phyloP scores from a whole-genome alignment of 208 protist genomes.

The Sergeia podlipaevii region DNA sequence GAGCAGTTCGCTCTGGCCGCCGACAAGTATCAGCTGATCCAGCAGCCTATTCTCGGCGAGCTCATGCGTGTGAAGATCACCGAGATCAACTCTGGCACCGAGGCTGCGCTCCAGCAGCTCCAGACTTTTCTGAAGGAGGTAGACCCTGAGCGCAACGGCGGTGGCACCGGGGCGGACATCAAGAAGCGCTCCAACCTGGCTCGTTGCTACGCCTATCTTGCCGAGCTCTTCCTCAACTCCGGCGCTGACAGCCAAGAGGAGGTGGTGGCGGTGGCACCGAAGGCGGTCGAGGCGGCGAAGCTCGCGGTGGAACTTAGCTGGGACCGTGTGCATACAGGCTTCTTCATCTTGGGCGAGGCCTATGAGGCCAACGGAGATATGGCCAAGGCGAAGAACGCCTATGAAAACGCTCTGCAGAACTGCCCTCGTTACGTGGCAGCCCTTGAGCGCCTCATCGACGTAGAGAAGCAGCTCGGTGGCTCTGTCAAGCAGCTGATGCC shows the following conservation, averaged over 20 bases:
- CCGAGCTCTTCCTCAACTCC: constrained; percentile 52
- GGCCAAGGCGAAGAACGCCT: constrained; percentile 51
- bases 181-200: constrained; percentile 50
- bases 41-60: constrained; percentile 68
- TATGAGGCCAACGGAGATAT: constrained; percentile 38
- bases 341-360: constrained; percentile 54
- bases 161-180: constrained; percentile 16
- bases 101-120: constrained; percentile 54
- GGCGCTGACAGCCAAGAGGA: constrained; percentile 16
- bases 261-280: constrained; percentile 14
- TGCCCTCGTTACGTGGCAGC: constrained; percentile 65
- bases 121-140: constrained; percentile 39
- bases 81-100: constrained; percentile 47
- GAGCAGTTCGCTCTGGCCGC: constrained; percentile 73
- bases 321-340: constrained; percentile 69
- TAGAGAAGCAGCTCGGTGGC: constrained; percentile 34
- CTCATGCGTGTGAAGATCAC: constrained; percentile 74
- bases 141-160: constrained; percentile 33
- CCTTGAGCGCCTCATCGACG: constrained; percentile 52
- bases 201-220: constrained; percentile 66
- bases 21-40: constrained; percentile 80
- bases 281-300: constrained; percentile 45
- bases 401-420: constrained; percentile 32
- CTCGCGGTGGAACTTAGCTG: constrained; percentile 46
- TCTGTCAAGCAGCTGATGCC: constrained; percentile 25